A percentile compares a stretch with the other conserved stretches of the same genome.
phyloP scores from a whole-genome alignment of 2,329 filamentous ascomycete genomes.

The Colletotrichum sp. region DNA sequence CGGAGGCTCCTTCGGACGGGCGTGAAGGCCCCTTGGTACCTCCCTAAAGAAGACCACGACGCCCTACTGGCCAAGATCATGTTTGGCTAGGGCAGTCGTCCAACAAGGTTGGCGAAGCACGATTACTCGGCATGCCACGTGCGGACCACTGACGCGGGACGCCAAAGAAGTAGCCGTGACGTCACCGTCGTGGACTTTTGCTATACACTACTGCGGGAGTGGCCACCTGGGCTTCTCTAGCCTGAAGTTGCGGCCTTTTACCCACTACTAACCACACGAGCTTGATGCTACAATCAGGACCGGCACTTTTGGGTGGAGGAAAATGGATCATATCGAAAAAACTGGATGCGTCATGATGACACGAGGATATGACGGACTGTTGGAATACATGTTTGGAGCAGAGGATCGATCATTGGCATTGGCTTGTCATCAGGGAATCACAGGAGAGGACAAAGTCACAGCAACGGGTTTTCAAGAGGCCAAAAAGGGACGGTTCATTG shows the following conservation, averaged over 20 bases:
- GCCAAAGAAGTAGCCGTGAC: not conserved
- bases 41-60: not conserved
- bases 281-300: not conserved
- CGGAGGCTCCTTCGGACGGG: not conserved
- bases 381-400: not conserved
- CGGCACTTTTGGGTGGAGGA: not conserved
- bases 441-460: not conserved
- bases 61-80: not conserved
- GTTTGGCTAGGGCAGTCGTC: not conserved
- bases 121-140: not conserved
- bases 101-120: not conserved
- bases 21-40: not conserved
- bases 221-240: not conserved
- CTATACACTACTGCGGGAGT: not conserved
- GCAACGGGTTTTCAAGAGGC: not conserved
- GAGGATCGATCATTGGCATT: not conserved
- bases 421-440: not conserved
- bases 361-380: not conserved
- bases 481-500: not conserved
- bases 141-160: not conserved
- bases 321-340: not conserved
- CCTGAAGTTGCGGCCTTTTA: not conserved
- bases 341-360: not conserved
- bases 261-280: not conserved
- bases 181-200: not conserved